Percentiles rank a stretch among this genome's conserved stretches.
Evolutionary conservation across 352 stramenopile genomes (phyloP).

Genomic region (Globisporangium apiculatum): DNA sequence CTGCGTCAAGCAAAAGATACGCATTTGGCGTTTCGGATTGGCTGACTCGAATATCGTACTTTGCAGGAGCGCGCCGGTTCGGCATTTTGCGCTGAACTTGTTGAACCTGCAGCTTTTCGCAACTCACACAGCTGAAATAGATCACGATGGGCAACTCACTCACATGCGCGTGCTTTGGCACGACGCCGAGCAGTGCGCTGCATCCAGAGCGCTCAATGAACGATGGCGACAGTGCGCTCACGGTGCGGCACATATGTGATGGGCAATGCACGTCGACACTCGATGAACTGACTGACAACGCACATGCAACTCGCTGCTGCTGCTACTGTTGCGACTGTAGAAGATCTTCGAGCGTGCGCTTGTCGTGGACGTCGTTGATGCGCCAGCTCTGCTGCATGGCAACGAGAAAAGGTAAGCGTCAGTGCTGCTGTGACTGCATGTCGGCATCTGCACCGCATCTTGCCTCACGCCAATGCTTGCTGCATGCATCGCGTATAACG

Average conservation of each 20-base stretch:
- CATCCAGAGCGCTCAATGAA: too few species aligned
- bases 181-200: background rate
- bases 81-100: background rate
- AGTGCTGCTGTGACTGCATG: too few species aligned
- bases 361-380: constrained; percentile 6
- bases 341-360: constrained; percentile 3
- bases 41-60: constrained; percentile 1
- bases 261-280: too few species aligned
- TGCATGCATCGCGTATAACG: background rate
- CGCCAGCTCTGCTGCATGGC: constrained; percentile 3
- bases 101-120: background rate
- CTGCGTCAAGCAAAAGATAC: constrained; percentile 5
- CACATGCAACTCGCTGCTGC: background rate
- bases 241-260: background rate
- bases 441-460: too few species aligned
- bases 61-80: constrained; percentile 2
- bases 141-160: constrained; percentile 19
- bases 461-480: background rate
- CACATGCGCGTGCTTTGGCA: constrained; percentile 13
- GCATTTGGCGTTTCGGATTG: constrained; percentile 3
- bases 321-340: constrained; percentile 1
- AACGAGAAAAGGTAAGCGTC: background rate
- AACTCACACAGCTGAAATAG: background rate
- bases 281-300: too few species aligned
- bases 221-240: background rate